phyloP scores from a whole-genome alignment of 495 filamentous ascomycete species.

The Rusavskia elegans region DNA sequence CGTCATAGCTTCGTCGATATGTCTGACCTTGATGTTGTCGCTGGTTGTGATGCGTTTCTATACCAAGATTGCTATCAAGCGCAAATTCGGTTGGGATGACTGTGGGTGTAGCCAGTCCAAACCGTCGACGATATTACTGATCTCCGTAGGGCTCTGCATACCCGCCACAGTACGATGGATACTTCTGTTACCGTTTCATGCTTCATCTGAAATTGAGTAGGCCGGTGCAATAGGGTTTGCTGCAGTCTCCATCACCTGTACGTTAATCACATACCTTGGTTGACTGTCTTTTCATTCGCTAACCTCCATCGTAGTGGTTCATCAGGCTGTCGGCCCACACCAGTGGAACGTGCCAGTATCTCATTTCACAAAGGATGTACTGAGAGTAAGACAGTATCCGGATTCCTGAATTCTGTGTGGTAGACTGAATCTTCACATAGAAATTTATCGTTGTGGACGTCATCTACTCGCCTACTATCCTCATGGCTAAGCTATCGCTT shows the following conservation, averaged over 20 bases:
- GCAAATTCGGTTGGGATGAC: conserved; percentile 5
- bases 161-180: conserved; percentile 2
- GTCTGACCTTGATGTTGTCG: conserved; percentile 1
- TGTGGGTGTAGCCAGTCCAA: not conserved
- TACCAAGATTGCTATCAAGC: conserved; percentile 6
- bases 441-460: conserved; percentile 2
- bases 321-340: conserved; percentile 5
- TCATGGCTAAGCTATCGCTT: conserved; percentile 12
- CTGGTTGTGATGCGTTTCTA: conserved; percentile 5
- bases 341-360: conserved; percentile 4
- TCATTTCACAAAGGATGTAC: not conserved
- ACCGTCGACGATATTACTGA: not conserved
- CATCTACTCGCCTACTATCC: conserved; percentile 7
- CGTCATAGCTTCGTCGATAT: not conserved
- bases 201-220: not conserved
- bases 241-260: conserved; percentile 4
- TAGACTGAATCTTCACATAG: conserved; percentile 1
- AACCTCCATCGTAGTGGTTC: not conserved
- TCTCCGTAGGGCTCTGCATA: conserved; percentile 1
- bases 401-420: not conserved
- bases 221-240: conserved; percentile 7
- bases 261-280: not conserved
- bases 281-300: too few relatives aligned
- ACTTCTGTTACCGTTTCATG: not conserved
- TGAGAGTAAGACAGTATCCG: not conserved